Conservation (phyloP, 352 stramenopile genomes). For the Phytophthora tubulina region DNA sequence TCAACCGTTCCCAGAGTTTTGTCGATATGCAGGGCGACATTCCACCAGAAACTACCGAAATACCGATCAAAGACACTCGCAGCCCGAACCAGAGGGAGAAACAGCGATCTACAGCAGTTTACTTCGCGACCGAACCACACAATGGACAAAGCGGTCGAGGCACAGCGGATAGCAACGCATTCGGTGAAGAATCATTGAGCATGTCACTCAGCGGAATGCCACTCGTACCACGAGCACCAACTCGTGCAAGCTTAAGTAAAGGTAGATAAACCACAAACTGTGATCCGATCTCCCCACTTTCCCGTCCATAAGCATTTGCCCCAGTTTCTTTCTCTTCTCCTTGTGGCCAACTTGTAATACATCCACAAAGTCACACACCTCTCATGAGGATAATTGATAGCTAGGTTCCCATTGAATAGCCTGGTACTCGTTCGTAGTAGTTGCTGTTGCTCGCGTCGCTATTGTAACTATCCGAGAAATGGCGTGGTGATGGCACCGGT, state of each 20-base stretch:
- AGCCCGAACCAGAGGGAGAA: slow-evolving; percentile 36
- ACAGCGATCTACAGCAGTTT: slow-evolving; percentile 42
- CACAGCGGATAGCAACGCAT: slow-evolving; percentile 10
- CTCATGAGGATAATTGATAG: slow-evolving; percentile 22
- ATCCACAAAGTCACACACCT: slow-evolving; percentile 1
- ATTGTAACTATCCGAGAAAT: slow-evolving; percentile 74
- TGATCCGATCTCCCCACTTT: slow-evolving; percentile 1
- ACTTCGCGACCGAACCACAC: slow-evolving; percentile 65
- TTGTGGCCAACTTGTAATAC: slow-evolving; percentile 7
- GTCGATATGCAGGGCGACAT: slow-evolving; percentile 39
- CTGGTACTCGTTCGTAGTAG: slow-evolving; percentile 44
- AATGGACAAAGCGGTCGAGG: slow-evolving; percentile 21
- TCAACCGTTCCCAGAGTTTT: slow-evolving; percentile 87
- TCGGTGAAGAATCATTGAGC: slow-evolving; percentile 44
- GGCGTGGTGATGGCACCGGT: slow-evolving; percentile 61
- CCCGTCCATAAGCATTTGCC: neutral
- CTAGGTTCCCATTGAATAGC: slow-evolving; percentile 30
- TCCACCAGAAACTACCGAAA: slow-evolving; percentile 21
- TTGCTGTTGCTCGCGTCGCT: slow-evolving; percentile 66
- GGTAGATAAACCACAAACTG: slow-evolving; percentile 22
- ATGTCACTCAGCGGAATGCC: slow-evolving; percentile 71
- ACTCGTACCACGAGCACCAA: slow-evolving; percentile 42
- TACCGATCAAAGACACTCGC: slow-evolving; percentile 17
- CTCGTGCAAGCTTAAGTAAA: slow-evolving; percentile 20
- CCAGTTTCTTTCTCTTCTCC: neutral